A percentile compares a stretch with the other conserved stretches of the same genome.
Evolutionary conservation across 2,329 filamentous ascomycete genomes (phyloP).

Genomic region (Teratosphaeria viscida): DNA sequence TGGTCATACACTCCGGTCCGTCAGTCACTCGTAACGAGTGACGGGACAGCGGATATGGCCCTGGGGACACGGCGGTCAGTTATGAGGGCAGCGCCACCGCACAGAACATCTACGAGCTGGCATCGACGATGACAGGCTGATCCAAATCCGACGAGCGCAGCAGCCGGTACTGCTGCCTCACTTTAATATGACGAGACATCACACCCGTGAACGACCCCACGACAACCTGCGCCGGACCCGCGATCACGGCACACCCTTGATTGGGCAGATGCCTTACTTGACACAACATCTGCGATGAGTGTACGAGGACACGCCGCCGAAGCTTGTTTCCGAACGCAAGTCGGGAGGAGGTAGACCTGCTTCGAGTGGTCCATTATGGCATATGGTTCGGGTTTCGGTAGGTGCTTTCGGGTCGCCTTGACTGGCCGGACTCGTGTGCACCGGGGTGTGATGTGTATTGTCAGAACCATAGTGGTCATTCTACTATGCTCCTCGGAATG

Average conservation of each 20-base stretch:
- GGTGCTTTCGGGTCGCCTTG: constrained; percentile 12
- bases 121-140: background rate
- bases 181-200: constrained; percentile 7
- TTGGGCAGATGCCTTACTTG: background rate
- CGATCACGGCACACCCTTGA: background rate
- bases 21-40: background rate
- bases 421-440: constrained; percentile 10
- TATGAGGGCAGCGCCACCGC: background rate
- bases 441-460: constrained; percentile 1
- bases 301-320: constrained; percentile 6
- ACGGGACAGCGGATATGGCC: constrained; percentile 13
- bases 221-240: background rate
- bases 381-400: background rate
- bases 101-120: background rate
- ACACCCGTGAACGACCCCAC: background rate
- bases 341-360: constrained; percentile 26
- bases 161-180: constrained; percentile 5
- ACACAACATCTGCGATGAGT: background rate
- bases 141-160: background rate
- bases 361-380: constrained; percentile 15
- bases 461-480: constrained; percentile 19
- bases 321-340: constrained; percentile 24
- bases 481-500: constrained; percentile 15
- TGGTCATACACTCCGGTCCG: constrained; percentile 13
- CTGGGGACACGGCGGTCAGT: background rate